Conservation (phyloP, 345 rosid species). For the Populus alba region DNA sequence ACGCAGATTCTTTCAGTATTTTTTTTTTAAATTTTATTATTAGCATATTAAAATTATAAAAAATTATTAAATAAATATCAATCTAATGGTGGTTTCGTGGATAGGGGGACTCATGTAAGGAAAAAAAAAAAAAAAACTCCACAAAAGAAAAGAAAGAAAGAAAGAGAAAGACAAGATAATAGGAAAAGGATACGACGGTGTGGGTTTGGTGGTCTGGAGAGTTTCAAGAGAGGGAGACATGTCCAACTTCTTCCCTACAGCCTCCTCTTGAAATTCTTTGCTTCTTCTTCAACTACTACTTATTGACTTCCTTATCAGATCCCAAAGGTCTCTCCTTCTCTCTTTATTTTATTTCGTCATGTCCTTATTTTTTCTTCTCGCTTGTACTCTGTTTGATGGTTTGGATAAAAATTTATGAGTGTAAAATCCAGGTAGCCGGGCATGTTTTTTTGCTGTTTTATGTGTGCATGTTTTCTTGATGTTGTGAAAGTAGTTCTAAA, state of each 20-base stretch:
- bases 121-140: too few relatives aligned
- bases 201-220: constrained; percentile 12
- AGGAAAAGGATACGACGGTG: not conserved
- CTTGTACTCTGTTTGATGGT: constrained; percentile 2
- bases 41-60: too few relatives aligned
- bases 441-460: constrained; percentile 15
- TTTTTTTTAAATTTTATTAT: too few relatives aligned
- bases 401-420: not conserved
- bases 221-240: constrained; percentile 47
- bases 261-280: constrained; percentile 11
- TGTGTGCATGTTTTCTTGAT: constrained; percentile 27
- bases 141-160: too few relatives aligned
- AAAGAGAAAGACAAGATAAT: not conserved
- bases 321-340: constrained; percentile 24
- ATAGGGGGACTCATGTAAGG: too few relatives aligned
- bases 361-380: not conserved
- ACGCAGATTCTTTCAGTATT: too few relatives aligned
- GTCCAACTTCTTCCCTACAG: constrained; percentile 47
- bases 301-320: constrained; percentile 16
- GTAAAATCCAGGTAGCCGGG: constrained; percentile 6
- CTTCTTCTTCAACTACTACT: constrained; percentile 18
- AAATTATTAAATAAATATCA: too few relatives aligned
- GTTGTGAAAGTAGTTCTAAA: constrained; percentile 11
- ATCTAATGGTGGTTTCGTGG: too few relatives aligned
- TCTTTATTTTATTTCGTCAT: not conserved